Evolutionary conservation across 225 moss, liverwort and hornwort genomes (phyloP).

Genomic region (Sphagnum tenellum): DNA sequence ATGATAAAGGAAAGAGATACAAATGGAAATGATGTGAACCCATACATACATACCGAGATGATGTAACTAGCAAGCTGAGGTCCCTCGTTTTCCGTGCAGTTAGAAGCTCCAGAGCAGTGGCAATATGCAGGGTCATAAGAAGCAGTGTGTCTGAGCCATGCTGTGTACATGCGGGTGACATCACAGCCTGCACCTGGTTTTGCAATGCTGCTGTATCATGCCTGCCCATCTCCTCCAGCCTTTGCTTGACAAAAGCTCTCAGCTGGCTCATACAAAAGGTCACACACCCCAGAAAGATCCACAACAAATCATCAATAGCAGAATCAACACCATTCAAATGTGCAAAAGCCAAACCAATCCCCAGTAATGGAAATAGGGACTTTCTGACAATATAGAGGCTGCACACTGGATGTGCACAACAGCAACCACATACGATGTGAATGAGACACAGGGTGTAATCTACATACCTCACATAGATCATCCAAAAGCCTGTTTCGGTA

Average conservation of each 20-base stretch:
- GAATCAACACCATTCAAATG: too few relatives aligned
- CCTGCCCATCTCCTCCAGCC: constrained; percentile 74
- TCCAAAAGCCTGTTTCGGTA: constrained; percentile 69
- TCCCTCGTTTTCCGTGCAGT: constrained; percentile 78
- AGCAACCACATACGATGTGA: too few relatives aligned
- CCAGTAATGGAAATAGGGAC: too few relatives aligned
- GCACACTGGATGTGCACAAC: too few relatives aligned
- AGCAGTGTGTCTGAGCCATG: constrained; percentile 77
- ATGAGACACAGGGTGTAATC: too few relatives aligned
- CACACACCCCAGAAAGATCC: too few relatives aligned
- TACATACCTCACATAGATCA: constrained; percentile 81
- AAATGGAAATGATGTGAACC: background rate
- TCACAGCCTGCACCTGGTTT: constrained; percentile 93
- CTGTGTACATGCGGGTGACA: constrained; percentile 68
- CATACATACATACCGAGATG: constrained; percentile 48
- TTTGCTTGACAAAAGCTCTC: constrained; percentile 82
- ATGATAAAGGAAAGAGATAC: background rate
- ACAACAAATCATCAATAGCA: too few relatives aligned
- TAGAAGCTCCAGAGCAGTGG: constrained; percentile 52
- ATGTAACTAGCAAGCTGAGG: constrained; percentile 74
- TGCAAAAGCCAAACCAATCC: too few relatives aligned
- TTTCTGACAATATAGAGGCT: too few relatives aligned
- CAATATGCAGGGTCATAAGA: constrained; percentile 58
- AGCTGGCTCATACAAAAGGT: constrained; percentile 30
- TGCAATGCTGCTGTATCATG: constrained; percentile 72